phyloP scores from a whole-genome alignment of 768 basidiomycete species.

The Gyrodon lividus region DNA sequence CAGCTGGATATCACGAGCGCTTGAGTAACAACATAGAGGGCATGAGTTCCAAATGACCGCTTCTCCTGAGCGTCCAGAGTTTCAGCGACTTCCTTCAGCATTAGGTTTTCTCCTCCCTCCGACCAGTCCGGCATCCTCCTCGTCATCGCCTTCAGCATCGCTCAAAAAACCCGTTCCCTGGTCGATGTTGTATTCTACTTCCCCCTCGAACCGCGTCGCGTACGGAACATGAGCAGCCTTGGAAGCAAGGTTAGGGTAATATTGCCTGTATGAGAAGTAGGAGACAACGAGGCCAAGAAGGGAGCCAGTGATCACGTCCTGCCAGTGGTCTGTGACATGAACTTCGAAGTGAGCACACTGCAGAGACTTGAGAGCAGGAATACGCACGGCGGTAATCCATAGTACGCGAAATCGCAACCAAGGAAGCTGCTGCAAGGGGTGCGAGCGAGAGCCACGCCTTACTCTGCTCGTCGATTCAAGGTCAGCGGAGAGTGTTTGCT shows the following conservation, averaged over 20 bases:
- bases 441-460: conserved; percentile 83
- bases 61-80: not conserved
- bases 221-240: conserved; percentile 63
- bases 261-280: conserved; percentile 78
- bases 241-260: conserved; percentile 67
- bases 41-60: not conserved
- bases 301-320: conserved; percentile 81
- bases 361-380: not conserved
- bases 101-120: conserved; percentile 14
- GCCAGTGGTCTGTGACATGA: conserved; percentile 74
- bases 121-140: conserved; percentile 19
- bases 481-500: conserved; percentile 6
- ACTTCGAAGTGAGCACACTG: conserved; percentile 1
- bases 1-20: too few species aligned
- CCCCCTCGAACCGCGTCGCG: conserved; percentile 57
- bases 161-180: not conserved
- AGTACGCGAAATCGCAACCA: conserved; percentile 81
- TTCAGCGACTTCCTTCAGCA: not conserved
- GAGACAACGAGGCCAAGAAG: conserved; percentile 69
- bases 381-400: conserved; percentile 87
- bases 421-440: conserved; percentile 71
- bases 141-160: conserved; percentile 14
- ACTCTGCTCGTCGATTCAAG: conserved; percentile 31
- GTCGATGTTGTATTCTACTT: conserved; percentile 1
- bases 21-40: not conserved